Percentiles rank a stretch among this genome's conserved stretches.
Evolutionary conservation across 768 basidiomycete species (phyloP).

Genomic region (Kondoa subrosea): DNA sequence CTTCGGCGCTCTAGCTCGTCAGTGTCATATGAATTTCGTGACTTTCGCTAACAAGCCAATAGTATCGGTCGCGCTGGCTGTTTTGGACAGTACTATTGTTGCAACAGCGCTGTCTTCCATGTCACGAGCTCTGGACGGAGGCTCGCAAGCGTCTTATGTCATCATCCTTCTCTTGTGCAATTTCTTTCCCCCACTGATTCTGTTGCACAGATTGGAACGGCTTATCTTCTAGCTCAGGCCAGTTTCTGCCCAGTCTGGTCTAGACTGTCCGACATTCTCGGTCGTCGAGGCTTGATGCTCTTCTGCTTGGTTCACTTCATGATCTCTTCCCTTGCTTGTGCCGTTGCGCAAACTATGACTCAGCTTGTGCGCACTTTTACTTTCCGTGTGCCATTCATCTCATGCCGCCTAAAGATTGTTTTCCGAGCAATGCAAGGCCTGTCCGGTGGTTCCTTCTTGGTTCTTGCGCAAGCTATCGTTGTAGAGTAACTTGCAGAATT

Average conservation of each 20-base stretch:
- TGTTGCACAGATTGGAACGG: neutral
- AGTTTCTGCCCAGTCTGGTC: neutral
- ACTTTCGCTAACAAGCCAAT: neutral
- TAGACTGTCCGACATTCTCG: neutral
- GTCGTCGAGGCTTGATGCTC: neutral
- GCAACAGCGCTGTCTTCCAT: neutral
- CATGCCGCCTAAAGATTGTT: too few relatives aligned
- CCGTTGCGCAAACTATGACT: neutral
- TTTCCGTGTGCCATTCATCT: too few relatives aligned
- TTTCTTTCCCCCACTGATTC: neutral
- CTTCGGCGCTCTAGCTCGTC: too few relatives aligned
- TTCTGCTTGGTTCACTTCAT: neutral
- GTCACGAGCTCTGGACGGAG: neutral
- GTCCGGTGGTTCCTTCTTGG: neutral
- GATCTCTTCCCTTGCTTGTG: neutral
- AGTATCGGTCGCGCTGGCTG: neutral
- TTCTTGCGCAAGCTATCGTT: neutral
- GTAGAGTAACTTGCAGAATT: neutral
- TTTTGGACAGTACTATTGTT: neutral
- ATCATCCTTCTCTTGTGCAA: neutral
- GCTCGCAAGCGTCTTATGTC: neutral
- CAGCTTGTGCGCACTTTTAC: too few relatives aligned
- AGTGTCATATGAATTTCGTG: too few relatives aligned
- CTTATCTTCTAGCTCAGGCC: neutral
- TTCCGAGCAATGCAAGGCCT: neutral